These are phyloP conservation scores for Penicillium rolfsii DNA, from an alignment of 2,329 filamentous ascomycete genomes.

Conservation along the genomic window DNA sequence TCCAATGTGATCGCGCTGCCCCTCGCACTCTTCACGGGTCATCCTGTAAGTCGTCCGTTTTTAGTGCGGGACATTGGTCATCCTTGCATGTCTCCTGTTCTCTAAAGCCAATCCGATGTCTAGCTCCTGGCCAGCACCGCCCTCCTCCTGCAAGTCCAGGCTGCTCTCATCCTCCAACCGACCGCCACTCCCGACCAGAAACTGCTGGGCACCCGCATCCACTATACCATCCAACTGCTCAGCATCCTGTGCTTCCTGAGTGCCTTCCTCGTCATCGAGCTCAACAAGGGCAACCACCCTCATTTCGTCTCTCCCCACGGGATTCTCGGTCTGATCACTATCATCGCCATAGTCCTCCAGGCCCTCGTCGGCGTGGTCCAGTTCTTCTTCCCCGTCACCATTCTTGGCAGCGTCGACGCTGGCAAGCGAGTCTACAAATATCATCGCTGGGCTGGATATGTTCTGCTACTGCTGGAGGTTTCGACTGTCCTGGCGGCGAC, in stretches of 20 bases:
- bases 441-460: constrained; percentile 78
- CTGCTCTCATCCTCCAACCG: constrained; percentile 83
- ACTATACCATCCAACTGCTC: constrained; percentile 69
- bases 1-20: constrained; percentile 70
- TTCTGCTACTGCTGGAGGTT: constrained; percentile 69
- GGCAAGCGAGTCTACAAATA: constrained; percentile 90
- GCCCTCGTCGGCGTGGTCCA: constrained; percentile 79
- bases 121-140: constrained; percentile 59
- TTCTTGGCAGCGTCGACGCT: constrained; percentile 78
- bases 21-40: constrained; percentile 82
- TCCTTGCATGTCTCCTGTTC: constrained; percentile 34
- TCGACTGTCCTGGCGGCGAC: constrained; percentile 75
- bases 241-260: constrained; percentile 47
- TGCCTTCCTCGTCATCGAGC: constrained; percentile 53
- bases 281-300: constrained; percentile 77
- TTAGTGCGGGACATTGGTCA: constrained; percentile 33
- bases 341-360: constrained; percentile 71
- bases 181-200: constrained; percentile 80
- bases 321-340: constrained; percentile 77
- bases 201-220: constrained; percentile 61
- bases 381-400: constrained; percentile 67
- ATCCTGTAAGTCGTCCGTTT: constrained; percentile 66
- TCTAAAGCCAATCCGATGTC: constrained; percentile 30
- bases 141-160: constrained; percentile 75
- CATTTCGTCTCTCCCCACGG: constrained; percentile 77